Percentiles rank a stretch among this genome's conserved stretches.
These are phyloP conservation scores for Boletus reticuloceps DNA, from an alignment of 768 basidiomycete genomes.

Conservation along the genomic window DNA sequence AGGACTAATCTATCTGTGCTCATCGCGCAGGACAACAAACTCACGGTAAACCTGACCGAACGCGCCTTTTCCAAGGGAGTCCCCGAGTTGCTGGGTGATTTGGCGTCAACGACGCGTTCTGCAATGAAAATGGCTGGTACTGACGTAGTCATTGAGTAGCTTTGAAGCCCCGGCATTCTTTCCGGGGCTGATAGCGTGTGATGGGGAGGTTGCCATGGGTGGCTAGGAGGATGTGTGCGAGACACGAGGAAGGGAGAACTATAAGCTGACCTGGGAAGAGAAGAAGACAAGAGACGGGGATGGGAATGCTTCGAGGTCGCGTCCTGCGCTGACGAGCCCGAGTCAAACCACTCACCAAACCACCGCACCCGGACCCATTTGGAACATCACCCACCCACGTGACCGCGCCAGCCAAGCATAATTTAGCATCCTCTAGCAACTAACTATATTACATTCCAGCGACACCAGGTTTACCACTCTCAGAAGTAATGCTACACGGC, in stretches of 20 bases:
- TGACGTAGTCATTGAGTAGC: constrained; percentile 64
- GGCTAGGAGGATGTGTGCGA: background rate
- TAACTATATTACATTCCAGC: too few species aligned
- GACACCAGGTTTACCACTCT: too few species aligned
- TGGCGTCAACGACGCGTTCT: constrained; percentile 7
- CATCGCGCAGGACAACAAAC: constrained; percentile 31
- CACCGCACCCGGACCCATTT: constrained; percentile 28
- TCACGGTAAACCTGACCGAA: constrained; percentile 96
- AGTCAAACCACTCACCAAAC: constrained; percentile 20
- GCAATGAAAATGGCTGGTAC: constrained; percentile 13
- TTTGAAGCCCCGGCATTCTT: constrained; percentile 42
- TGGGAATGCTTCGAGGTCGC: constrained; percentile 27
- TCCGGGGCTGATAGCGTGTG: constrained; percentile 19
- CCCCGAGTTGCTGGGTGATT: constrained; percentile 80
- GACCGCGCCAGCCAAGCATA: constrained; percentile 11
- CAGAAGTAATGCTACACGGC: background rate
- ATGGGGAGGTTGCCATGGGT: constrained; percentile 24
- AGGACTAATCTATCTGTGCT: constrained; percentile 73
- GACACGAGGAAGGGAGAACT: background rate
- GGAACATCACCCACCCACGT: constrained; percentile 27
- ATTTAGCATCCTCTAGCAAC: background rate
- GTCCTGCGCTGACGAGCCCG: constrained; percentile 35
- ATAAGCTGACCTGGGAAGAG: constrained; percentile 7
- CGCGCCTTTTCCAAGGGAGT: constrained; percentile 94
- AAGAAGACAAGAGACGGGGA: constrained; percentile 8